phyloP scores from a whole-genome alignment of 495 filamentous ascomycete genomes.

The Talaromyces wortmannii region DNA sequence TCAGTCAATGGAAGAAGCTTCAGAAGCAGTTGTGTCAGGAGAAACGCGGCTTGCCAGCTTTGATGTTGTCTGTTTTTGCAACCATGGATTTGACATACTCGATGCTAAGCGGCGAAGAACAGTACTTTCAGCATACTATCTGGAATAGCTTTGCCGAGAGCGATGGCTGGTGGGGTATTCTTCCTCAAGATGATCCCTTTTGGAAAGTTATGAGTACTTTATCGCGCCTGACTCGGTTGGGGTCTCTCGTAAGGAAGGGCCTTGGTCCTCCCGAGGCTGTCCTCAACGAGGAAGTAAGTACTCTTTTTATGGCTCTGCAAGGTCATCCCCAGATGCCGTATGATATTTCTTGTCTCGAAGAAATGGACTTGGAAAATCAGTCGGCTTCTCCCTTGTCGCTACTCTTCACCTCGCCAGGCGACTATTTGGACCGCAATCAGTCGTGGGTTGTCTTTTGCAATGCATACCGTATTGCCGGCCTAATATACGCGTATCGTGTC shows the following conservation, averaged over 20 bases:
- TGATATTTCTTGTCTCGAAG: not conserved
- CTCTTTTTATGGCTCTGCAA: not conserved
- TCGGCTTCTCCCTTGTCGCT: not conserved
- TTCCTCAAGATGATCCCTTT: not conserved
- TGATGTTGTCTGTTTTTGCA: slow-evolving; percentile 29
- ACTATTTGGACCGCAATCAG: not conserved
- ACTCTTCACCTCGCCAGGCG: not conserved
- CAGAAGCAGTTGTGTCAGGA: slow-evolving; percentile 12
- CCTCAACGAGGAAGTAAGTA: not conserved
- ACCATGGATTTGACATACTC: slow-evolving; percentile 27
- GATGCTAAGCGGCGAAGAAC: slow-evolving; percentile 1
- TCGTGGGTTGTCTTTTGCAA: slow-evolving; percentile 8
- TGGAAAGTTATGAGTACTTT: slow-evolving; percentile 3
- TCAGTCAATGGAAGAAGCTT: slow-evolving; percentile 21
- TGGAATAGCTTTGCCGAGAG: slow-evolving; percentile 4
- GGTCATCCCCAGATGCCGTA: not conserved
- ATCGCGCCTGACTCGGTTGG: slow-evolving; percentile 3
- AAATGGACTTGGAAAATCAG: not conserved
- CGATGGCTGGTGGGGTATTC: slow-evolving; percentile 6
- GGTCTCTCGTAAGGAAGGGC: not conserved
- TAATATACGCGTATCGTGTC: slow-evolving; percentile 7
- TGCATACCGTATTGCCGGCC: slow-evolving; percentile 4
- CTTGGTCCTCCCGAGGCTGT: not conserved
- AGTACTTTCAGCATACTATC: slow-evolving; percentile 2
- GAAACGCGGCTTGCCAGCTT: slow-evolving; percentile 20